Base-by-base conservation (phyloP, 2,329 filamentous ascomycete genomes). In the Orbilia quercus region DNA sequence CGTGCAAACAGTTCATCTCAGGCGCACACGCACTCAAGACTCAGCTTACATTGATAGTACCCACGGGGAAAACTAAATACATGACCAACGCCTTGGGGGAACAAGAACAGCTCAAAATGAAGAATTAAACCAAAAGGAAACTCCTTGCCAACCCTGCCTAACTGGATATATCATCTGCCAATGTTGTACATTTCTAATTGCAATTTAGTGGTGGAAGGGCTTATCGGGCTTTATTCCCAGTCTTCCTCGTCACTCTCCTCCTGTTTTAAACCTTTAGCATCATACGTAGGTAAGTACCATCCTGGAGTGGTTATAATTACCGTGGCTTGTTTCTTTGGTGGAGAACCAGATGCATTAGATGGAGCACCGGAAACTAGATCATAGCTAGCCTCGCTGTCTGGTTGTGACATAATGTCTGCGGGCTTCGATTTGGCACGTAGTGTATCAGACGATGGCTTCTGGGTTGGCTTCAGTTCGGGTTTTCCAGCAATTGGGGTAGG, bases 341-440 rank as follows among this genome's bases (percentile, higher is more conserved):
- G 87, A 71, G 85, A 88, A 3, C 86, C 85, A 0, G 92, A 90
- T 16, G 92, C 89, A 76, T 91, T 90, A 80, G 91, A 96, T 38
- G 89, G 88, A 47, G 87, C 86, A 53, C 90, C 91, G 57, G 90
- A 93, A 48, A 99, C 92, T 34, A 99, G 85, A 80, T 99, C 95
- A 80, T 99, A 99, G 82, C 92, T 96, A 16, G 91, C 91, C 78
- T 99, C 95, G 80, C 94, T 97, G 78, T 95, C 95, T 6, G 92
- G 88, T 77, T 95, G 91, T 23, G 91, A 96, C 80, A 94, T 92
- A 80, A 92, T 90, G 79, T 96, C 92, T 78, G 96, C 90, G 23
- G 92, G 82, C 60, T 76, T 77, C 23, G 88, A 85, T 80, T 91
- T 91, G 66, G 80, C 75, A 58, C 79, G 75, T 76, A 76, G 72